phyloP scores from a whole-genome alignment of 768 basidiomycete species.

The Mycena vitilis region DNA sequence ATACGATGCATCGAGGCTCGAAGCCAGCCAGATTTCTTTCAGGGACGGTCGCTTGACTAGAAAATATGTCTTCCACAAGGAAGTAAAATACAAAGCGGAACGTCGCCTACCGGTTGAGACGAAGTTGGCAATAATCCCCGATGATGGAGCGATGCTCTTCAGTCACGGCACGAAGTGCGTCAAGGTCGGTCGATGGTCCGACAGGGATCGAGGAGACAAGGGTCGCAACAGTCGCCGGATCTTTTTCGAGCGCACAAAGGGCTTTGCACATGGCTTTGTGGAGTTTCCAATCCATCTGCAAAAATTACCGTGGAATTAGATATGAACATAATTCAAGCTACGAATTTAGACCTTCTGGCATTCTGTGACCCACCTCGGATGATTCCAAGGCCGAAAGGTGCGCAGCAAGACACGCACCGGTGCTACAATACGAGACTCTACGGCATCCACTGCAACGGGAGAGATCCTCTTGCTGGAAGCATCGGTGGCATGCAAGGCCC shows the following conservation, averaged over 20 bases:
- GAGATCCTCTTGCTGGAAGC: constrained; percentile 24
- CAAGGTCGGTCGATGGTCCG: constrained; percentile 24
- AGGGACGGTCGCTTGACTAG: not conserved
- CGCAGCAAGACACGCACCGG: not conserved
- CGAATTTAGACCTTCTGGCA: constrained; percentile 4
- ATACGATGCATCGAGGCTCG: constrained; percentile 42
- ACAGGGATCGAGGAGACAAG: constrained; percentile 4
- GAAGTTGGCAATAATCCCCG: not conserved
- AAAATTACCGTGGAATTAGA: not conserved
- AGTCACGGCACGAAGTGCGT: constrained; percentile 10
- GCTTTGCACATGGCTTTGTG: constrained; percentile 27
- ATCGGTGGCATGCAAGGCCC: constrained; percentile 25
- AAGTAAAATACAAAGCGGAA: too few species aligned
- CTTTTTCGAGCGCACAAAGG: constrained; percentile 12
- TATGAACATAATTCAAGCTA: too few species aligned
- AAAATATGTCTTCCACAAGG: not conserved
- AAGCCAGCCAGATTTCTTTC: constrained; percentile 37
- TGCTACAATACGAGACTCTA: constrained; percentile 19
- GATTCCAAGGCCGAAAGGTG: not conserved
- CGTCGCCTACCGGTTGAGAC: constrained; percentile 7
- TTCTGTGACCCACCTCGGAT: not conserved
- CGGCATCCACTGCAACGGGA: constrained; percentile 19
- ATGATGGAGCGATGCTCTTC: constrained; percentile 19
- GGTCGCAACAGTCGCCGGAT: not conserved
- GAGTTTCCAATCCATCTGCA: constrained; percentile 12